These are phyloP conservation scores for Rugonectria rugulosa DNA, from an alignment of 2,329 filamentous ascomycete genomes.

Conservation along the genomic window DNA sequence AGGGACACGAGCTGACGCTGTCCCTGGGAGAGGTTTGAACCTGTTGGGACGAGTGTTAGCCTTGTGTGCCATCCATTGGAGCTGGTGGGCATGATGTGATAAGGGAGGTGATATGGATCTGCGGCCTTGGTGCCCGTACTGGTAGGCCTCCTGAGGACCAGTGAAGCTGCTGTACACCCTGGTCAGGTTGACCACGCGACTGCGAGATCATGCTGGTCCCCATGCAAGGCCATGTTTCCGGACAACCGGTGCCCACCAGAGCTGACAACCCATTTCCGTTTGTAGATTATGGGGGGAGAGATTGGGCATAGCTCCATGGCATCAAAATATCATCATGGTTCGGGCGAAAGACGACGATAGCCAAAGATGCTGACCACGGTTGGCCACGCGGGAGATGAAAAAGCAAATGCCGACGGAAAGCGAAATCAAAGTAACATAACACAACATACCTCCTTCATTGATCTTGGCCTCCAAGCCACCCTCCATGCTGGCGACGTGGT, in stretches of 20 bases:
- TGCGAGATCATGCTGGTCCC: constrained; percentile 43
- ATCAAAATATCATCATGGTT: constrained; percentile 27
- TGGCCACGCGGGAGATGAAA: constrained; percentile 1
- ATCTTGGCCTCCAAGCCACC: constrained; percentile 90
- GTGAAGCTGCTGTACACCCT: neutral
- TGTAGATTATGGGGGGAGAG: neutral
- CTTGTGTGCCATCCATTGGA: neutral
- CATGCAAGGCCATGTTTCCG: constrained; percentile 43
- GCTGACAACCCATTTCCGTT: constrained; percentile 2
- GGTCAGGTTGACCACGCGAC: constrained; percentile 41
- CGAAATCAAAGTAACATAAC: constrained; percentile 14
- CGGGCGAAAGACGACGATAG: neutral
- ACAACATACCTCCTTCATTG: constrained; percentile 85
- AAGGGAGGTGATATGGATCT: constrained; percentile 14
- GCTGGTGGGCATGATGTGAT: neutral
- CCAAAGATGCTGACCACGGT: constrained; percentile 15
- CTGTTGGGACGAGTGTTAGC: constrained; percentile 53
- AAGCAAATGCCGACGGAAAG: constrained; percentile 36
- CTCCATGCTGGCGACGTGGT: constrained; percentile 85
- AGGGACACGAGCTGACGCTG: constrained; percentile 94
- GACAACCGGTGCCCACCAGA: constrained; percentile 19
- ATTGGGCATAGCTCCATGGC: constrained; percentile 8
- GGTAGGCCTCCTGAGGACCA: constrained; percentile 9
- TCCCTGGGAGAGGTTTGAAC: constrained; percentile 93
- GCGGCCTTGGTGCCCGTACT: constrained; percentile 3